Percentiles rank a stretch among this genome's conserved stretches.
These are phyloP conservation scores for Spergularia marina DNA, from an alignment of 148 eudicot genomes.

Conservation along the genomic window DNA sequence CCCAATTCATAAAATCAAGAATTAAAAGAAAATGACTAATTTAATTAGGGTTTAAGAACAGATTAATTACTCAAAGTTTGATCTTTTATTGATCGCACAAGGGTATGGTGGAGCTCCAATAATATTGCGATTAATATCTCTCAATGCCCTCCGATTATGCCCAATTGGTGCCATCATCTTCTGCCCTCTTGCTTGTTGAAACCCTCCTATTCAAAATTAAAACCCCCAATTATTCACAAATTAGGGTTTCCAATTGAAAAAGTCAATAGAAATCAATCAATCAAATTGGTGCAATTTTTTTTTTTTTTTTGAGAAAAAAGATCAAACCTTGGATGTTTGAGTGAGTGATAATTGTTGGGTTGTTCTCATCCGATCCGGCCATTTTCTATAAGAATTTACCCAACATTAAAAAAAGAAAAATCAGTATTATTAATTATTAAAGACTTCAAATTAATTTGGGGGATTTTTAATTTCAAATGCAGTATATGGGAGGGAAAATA, in stretches of 20 bases:
- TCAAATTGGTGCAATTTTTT: no score
- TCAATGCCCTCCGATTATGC: constrained; percentile 60
- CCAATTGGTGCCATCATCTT: constrained; percentile 50
- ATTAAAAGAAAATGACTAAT: not conserved
- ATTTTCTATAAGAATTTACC: constrained; percentile 22
- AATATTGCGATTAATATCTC: constrained; percentile 51
- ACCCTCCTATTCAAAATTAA: constrained; percentile 24
- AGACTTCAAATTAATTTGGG: not conserved
- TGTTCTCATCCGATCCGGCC: constrained; percentile 78
- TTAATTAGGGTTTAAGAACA: constrained; percentile 20
- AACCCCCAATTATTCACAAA: constrained; percentile 16
- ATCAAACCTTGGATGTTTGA: constrained; percentile 49
- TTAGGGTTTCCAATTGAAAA: constrained; percentile 28
- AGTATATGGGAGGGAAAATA: not conserved
- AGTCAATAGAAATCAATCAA: not conserved
- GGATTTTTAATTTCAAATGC: not conserved
- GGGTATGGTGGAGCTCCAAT: constrained; percentile 46
- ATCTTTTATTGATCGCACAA: constrained; percentile 44
- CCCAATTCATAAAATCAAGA: constrained; percentile 5
- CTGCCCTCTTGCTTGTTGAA: constrained; percentile 35
- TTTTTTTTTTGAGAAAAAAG: not conserved
- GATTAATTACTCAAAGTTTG: constrained; percentile 44
- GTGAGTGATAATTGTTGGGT: constrained; percentile 39
- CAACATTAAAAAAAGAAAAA: not conserved
- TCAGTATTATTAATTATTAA: constrained; percentile 13